Base-by-base conservation (phyloP, 495 filamentous ascomycete genomes). In the Tuber brumale region DNA sequence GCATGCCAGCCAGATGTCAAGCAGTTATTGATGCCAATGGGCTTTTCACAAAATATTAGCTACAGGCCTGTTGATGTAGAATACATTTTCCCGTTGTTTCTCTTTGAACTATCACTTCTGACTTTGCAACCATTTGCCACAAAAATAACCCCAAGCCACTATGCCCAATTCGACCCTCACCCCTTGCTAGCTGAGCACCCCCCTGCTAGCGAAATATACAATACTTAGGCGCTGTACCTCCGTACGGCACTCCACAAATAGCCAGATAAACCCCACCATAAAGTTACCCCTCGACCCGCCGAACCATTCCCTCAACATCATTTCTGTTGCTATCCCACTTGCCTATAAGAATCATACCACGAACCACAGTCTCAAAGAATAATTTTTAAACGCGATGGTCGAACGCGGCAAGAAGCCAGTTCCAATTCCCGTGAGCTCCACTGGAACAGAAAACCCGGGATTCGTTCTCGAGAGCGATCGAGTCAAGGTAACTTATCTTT, bases 371-470 rank as follows among this genome's bases (percentile, higher is more conserved):
- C 57, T 35, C 14, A 35, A 35, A 31, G 14, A 19, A 66, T 31
- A 66, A 31, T 66, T 66, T 18, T 31, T 6, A 66, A 66, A 35
- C 27, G 14, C 71, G 75, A 92, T 91, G 89, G 94, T 97, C 86
- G 93, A 94, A 78, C 91, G 94, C 82, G 87, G 87, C 73, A 92
- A 95, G 84, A 95, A 94, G 82, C 94, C 94, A 43, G 85, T 90
- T 70, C 89, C 92, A 41, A 90, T 97, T 80, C 87, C 92, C 48
- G 88, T 90, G 75, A 90, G 91, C 19, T 89, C 90, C 8, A 85
- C 86, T 75, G 74, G 70, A 27, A 70, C 69, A 16, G 79, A 72
- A 14, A 81, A 78, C 14, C 76, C 72, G n/a, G 75, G 43, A 43
- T 71, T 83, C 48, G 73, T 37, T 69, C 73, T 77, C 41, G 70